Conservation (phyloP, 805 yeast species). For the Cephaloascus albidus region DNA sequence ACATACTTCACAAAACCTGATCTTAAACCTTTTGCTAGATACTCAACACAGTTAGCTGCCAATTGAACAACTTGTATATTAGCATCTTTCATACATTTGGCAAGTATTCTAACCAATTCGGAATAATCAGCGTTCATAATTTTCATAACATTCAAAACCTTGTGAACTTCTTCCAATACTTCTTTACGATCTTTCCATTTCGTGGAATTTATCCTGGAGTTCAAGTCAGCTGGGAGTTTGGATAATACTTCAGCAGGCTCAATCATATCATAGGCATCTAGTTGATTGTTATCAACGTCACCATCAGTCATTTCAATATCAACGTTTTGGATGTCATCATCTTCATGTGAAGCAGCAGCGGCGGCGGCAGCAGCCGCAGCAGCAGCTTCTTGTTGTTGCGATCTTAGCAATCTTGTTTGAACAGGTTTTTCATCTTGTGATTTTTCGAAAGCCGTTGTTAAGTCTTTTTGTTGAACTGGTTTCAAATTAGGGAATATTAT, state of each 20-base stretch:
- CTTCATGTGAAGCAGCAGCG: slow-evolving; percentile 5
- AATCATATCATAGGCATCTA: slow-evolving; percentile 65
- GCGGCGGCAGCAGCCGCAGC: slow-evolving; percentile 7
- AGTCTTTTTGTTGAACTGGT: slow-evolving; percentile 86
- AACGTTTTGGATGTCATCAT: slow-evolving; percentile 12
- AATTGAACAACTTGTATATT: slow-evolving; percentile 78
- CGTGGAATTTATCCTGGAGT: slow-evolving; percentile 42
- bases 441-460: slow-evolving; percentile 56
- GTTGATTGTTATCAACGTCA: slow-evolving; percentile 12
- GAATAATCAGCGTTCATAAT: slow-evolving; percentile 45
- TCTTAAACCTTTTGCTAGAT: slow-evolving; percentile 59
- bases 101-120: slow-evolving; percentile 50
- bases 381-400: slow-evolving; percentile 34
- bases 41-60: slow-evolving; percentile 59
- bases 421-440: slow-evolving; percentile 30
- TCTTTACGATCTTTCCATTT: slow-evolving; percentile 94
- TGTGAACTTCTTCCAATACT: slow-evolving; percentile 55
- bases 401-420: slow-evolving; percentile 47
- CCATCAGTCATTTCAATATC: slow-evolving; percentile 15
- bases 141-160: slow-evolving; percentile 41
- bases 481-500: slow-evolving; percentile 64
- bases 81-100: slow-evolving; percentile 79
- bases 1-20: slow-evolving; percentile 46
- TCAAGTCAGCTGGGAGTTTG: slow-evolving; percentile 57
- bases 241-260: slow-evolving; percentile 61